Evolutionary conservation across 148 eudicot genomes (phyloP).

Genomic region (Linanthus parryae): DNA sequence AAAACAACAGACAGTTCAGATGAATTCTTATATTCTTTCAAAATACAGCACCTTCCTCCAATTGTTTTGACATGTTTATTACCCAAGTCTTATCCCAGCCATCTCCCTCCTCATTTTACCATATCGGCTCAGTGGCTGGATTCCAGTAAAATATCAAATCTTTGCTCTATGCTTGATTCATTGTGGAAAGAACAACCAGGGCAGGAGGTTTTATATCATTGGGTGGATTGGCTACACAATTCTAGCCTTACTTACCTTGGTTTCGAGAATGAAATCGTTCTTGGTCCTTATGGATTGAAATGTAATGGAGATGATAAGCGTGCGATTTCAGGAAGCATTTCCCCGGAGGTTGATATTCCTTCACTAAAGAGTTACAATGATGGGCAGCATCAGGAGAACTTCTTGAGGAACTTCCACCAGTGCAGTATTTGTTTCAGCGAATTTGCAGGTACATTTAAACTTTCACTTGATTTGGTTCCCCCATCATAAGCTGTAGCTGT

Average conservation of each 20-base stretch:
- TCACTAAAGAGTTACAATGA: slow-evolving; percentile 66
- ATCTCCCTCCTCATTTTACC: slow-evolving; percentile 61
- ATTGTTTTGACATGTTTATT: slow-evolving; percentile 69
- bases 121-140: slow-evolving; percentile 82
- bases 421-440: slow-evolving; percentile 88
- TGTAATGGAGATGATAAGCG: slow-evolving; percentile 55
- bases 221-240: slow-evolving; percentile 81
- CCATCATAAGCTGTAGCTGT: too few relatives aligned
- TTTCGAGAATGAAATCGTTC: slow-evolving; percentile 53
- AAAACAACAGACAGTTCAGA: slow-evolving; percentile 23
- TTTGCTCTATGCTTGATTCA: slow-evolving; percentile 70
- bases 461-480: background rate
- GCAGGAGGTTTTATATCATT: slow-evolving; percentile 72
- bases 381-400: slow-evolving; percentile 52
- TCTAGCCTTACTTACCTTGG: slow-evolving; percentile 67
- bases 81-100: slow-evolving; percentile 88
- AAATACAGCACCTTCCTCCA: slow-evolving; percentile 72
- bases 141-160: slow-evolving; percentile 46
- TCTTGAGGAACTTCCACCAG: slow-evolving; percentile 56
- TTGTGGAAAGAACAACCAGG: slow-evolving; percentile 80
- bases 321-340: slow-evolving; percentile 72
- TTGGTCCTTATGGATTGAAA: slow-evolving; percentile 64
- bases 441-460: slow-evolving; percentile 55
- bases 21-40: slow-evolving; percentile 65
- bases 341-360: slow-evolving; percentile 84